Base-by-base conservation (phyloP, 176 grass and related monocot species). In the Panicum miliaceum region DNA sequence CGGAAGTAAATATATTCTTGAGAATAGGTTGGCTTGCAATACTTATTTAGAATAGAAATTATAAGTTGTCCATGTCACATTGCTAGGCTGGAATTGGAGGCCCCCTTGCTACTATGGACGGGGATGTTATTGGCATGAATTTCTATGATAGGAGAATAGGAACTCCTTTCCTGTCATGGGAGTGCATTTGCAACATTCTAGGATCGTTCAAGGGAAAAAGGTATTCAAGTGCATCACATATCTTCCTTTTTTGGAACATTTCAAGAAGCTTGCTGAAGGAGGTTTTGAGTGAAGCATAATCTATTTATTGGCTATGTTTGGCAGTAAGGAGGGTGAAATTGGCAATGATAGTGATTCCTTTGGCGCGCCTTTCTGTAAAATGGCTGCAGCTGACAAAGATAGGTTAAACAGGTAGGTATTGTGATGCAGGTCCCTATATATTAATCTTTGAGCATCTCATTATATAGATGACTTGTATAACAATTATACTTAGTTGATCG, bases 181-280 rank as follows among this genome's bases (percentile, higher is more conserved):
- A 9, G 25, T 3, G 13, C 59, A 62, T 62, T 29, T 1, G 3
- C 25, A 13, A 27, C 25, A 29, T 62, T 62, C 29, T 62, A 62
- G 25, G 11, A 62, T 62, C 23, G 12, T 62, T 14, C 29, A 4
- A 62, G 18, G 18, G 18, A 12, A 60, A 60, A 25, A 62, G 23
- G 59, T 62, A 62, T 62, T 54, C 25, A 62, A 62, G 19, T n/a
- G 53, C 53, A 57, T 57, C 45, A 47, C 48, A 16, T 45, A 23
- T 26, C 14, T 23, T 13, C 29, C 5, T 62, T 62, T 62, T 26
- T 62, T 10, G 29, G 3, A 45, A 56, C 50, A 40, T 40, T 69
- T 69, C 12, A 69, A 69, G 59, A 60, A 60, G n/a, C 59, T 62
- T 74, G 26, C 32, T 53, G 47, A 74, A 18, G 12, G n/a, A 51